These are phyloP conservation scores for Nothophoma quercina DNA, from an alignment of 2,329 filamentous ascomycete species.

Conservation along the genomic window DNA sequence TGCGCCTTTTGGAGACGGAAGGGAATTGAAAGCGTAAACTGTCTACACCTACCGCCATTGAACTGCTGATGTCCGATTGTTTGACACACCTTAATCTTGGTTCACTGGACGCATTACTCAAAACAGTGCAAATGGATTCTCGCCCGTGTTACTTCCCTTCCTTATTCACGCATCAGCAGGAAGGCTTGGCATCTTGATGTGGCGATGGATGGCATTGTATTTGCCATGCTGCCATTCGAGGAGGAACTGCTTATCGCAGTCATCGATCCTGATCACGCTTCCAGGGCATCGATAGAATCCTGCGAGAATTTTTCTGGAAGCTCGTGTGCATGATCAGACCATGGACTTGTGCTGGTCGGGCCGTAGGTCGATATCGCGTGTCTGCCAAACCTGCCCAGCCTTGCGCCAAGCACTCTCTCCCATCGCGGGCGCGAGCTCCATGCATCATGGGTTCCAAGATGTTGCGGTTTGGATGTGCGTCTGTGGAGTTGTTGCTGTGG, in stretches of 20 bases:
- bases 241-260: slow-evolving; percentile 2
- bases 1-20: slow-evolving; percentile 6
- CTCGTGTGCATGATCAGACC: slow-evolving; percentile 11
- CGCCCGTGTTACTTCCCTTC: slow-evolving; percentile 8
- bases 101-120: not conserved
- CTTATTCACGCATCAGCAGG: slow-evolving; percentile 7
- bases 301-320: slow-evolving; percentile 9
- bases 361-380: not conserved
- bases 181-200: slow-evolving; percentile 8
- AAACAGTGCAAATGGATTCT: not conserved
- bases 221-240: not conserved
- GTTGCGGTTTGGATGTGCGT: slow-evolving; percentile 1
- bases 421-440: not conserved
- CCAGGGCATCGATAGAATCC: slow-evolving; percentile 2
- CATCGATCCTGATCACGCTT: no score
- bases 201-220: slow-evolving; percentile 5
- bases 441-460: not conserved
- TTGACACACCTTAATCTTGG: slow-evolving; percentile 1
- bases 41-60: slow-evolving; percentile 12
- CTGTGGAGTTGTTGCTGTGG: slow-evolving; percentile 4
- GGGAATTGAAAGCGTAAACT: slow-evolving; percentile 2
- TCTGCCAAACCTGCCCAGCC: slow-evolving; percentile 11
- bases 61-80: slow-evolving; percentile 11
- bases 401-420: slow-evolving; percentile 4
- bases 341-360: slow-evolving; percentile 9